A percentile compares a stretch with the other conserved stretches of the same genome.
phyloP scores from a whole-genome alignment of 208 protist genomes.

The Vickermania ingenoplastis region DNA sequence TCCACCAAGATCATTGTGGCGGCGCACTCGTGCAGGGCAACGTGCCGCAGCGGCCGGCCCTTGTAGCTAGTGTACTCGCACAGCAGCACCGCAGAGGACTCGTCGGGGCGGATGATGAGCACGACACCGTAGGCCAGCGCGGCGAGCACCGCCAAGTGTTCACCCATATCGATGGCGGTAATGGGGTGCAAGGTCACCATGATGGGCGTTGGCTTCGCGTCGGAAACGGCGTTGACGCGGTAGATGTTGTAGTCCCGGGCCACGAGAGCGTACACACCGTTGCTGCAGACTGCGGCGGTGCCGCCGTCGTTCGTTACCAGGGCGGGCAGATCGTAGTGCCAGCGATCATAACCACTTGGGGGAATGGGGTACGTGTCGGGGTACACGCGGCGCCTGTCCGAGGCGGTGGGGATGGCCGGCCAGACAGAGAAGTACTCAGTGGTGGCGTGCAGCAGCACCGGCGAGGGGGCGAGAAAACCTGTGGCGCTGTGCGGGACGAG shows the following conservation, averaged over 20 bases:
- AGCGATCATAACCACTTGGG: neutral
- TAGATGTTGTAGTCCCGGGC: conserved; percentile 24
- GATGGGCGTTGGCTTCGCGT: neutral
- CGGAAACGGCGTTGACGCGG: conserved; percentile 9
- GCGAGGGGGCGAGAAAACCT: neutral
- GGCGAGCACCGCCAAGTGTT: conserved; percentile 2
- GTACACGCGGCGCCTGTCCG: neutral
- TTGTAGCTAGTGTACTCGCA: conserved; percentile 22
- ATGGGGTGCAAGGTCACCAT: conserved; percentile 3
- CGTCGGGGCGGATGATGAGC: conserved; percentile 26
- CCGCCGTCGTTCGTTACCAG: conserved; percentile 1
- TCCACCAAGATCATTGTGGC: conserved; percentile 48
- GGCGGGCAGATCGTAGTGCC: neutral
- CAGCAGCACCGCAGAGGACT: conserved; percentile 12
- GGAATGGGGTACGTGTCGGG: neutral
- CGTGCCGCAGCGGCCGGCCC: conserved; percentile 23
- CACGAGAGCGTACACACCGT: conserved; percentile 13
- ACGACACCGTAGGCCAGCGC: conserved; percentile 8
- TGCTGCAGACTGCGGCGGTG: neutral
- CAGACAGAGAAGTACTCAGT: neutral
- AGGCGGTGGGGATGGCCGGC: neutral
- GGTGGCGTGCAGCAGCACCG: neutral
- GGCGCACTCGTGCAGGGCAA: conserved; percentile 30
- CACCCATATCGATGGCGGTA: conserved; percentile 3
- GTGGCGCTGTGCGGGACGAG: neutral